Base-by-base conservation (phyloP, 129 eudicot species). In the Chrysanthemum lavandulifolium region DNA sequence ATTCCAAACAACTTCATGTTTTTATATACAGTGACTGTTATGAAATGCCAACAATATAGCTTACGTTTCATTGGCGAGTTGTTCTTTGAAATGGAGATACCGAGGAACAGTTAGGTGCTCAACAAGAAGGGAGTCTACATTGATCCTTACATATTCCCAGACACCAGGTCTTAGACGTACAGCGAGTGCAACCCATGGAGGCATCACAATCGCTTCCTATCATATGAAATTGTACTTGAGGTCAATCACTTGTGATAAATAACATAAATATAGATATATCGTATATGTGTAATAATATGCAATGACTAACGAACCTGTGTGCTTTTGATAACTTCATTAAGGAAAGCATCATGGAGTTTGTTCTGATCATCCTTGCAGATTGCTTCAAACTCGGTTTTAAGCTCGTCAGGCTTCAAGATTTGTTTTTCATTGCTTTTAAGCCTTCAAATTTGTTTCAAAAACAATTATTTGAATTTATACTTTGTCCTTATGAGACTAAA, bases 161-260 rank as follows among this genome's bases (percentile, higher is more conserved):
- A 94, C 97, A 50, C 99, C 99, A 23, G 99, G 99, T 78, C 97
- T 79, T 13, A 83, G 80, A 56, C 99, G 99, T 45, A 90, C 86
- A 15, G 97, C 99, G 48, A 94, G 92, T 6, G 97, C 95, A 52
- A 94, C 89, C 96, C 96, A 90, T 48, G 99, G 99, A 77, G 97
- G 82, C 71, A 62, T 49, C 19, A 90, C 96, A 10, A 94, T 88
- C 4, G 45, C 53, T 27, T 47, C n/a, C 25, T 19, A 40, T 40
- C 47, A 40, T 40, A 40, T 40, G 47, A 0, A 40, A 7, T 40
- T 40, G 10, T 40, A 40, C 10, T 40, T 40, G 9, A 40, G 10
- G 47, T 40, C 47, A 40, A 8, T 2, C 43, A 10, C 65, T 25
- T 21, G 65, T 25, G 36, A 25, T 25, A 25, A 60, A 60, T 10